Evolutionary conservation across 257 asterid genomes (phyloP), one percentile per base, ranked within the genome.

Genomic region (Solanum bukasovii): DNA sequence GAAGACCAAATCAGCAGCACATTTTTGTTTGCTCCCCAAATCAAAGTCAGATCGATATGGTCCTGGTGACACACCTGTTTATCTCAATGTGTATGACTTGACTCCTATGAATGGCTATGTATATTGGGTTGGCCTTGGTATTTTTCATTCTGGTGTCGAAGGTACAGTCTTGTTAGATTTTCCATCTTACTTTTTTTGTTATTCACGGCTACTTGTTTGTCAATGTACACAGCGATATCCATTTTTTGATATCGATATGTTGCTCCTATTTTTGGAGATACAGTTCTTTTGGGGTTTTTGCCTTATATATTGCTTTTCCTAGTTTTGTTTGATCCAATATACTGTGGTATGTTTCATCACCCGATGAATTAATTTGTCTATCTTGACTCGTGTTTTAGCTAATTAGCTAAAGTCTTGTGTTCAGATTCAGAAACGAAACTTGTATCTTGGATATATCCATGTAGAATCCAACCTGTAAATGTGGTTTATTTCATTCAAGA

Each of bases 91-190:
- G 91, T 96, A 96, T 29, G 99, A 96, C 89, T 92, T 96, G 92
- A 96, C 98, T 33, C 94, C 98, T 13, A 88, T 93, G 88, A 96
- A 95, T 52, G 99, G 99, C 70, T 96, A 95, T 84, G 94, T 96
- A 88, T 95, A 95, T 83, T 96, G 99, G 99, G 98, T 98, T 79
- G 99, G 98, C 92, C 90, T 96, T 25, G 99, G 98, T 31, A 95
- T 96, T 89, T 96, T 96, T 90, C 99, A 96, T 83, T 96, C 99
- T 6, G 99, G 98, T 18, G 97, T 95, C 18, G 98, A 95, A 93
- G 98, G 98, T 95, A 92, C 79, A 38, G 16, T 31, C 72, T 63
- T 14, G 65, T 27, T 23, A 23, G 68, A 81, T 29, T 71, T 31
- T 44, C 67, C 3, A 52, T 86, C 52, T 52, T 0, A 52, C 63